A percentile compares a stretch with the other conserved stretches of the same genome.
These are phyloP conservation scores for Physocladia obscura DNA, from an alignment of 192 early-diverging fungal species.

Conservation along the genomic window DNA sequence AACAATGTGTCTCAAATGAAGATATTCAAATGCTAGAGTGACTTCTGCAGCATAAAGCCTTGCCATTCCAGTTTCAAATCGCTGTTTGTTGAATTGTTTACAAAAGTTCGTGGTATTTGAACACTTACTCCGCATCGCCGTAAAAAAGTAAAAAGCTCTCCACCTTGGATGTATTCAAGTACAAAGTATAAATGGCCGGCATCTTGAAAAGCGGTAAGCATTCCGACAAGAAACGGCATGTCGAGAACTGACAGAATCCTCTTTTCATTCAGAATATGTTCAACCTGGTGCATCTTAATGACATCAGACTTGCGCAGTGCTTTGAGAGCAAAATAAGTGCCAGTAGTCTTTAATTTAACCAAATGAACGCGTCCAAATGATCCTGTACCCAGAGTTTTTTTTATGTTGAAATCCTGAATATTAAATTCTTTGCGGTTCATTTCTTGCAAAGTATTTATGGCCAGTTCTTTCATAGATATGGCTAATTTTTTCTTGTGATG, in stretches of 20 bases:
- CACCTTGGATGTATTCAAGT: slow-evolving; percentile 90
- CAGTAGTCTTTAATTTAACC: slow-evolving; percentile 68
- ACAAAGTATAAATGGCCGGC: slow-evolving; percentile 83
- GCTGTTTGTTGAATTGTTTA: background rate
- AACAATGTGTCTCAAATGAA: slow-evolving; percentile 74
- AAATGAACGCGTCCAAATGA: slow-evolving; percentile 94
- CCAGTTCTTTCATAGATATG: background rate
- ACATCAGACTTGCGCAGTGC: slow-evolving; percentile 85
- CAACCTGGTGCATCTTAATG: slow-evolving; percentile 86
- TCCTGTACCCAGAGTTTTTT: slow-evolving; percentile 68
- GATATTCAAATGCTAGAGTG: slow-evolving; percentile 52
- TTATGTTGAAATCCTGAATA: slow-evolving; percentile 20
- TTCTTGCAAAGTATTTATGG: background rate
- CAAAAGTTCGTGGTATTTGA: background rate
- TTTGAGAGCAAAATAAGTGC: slow-evolving; percentile 86
- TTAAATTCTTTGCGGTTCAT: background rate
- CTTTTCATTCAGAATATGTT: slow-evolving; percentile 93
- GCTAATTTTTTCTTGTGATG: background rate
- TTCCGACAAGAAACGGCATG: slow-evolving; percentile 84
- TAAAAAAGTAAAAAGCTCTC: slow-evolving; percentile 87
- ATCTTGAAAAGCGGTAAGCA: slow-evolving; percentile 85
- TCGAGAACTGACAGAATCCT: slow-evolving; percentile 76
- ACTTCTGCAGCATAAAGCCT: slow-evolving; percentile 31
- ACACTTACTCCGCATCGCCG: slow-evolving; percentile 55
- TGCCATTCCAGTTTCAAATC: slow-evolving; percentile 32